Evolutionary conservation across 2,329 filamentous ascomycete species (phyloP).

Genomic region (Periconia sp.): DNA sequence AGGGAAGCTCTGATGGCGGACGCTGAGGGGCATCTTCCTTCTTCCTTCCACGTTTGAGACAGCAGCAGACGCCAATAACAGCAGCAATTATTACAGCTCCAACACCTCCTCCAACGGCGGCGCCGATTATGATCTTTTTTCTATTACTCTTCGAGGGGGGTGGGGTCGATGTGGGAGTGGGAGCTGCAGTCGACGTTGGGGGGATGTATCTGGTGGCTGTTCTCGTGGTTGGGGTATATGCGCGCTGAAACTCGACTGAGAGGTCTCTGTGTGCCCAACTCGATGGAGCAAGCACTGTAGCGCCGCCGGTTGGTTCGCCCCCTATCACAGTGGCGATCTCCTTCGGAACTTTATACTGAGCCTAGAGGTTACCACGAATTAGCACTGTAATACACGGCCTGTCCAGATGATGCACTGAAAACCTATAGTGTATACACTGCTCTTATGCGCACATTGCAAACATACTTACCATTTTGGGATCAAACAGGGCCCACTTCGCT

Average conservation of each 20-base stretch:
- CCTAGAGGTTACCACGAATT: too few species aligned
- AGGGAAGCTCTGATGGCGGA: too few species aligned
- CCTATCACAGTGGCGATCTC: constrained; percentile 54
- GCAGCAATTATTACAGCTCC: constrained; percentile 1
- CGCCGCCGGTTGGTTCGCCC: constrained; percentile 52
- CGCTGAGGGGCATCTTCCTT: too few species aligned
- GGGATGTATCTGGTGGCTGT: constrained; percentile 3
- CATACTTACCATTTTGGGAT: constrained; percentile 55
- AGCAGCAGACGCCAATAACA: constrained; percentile 1
- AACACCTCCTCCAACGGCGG: constrained; percentile 3
- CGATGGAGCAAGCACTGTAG: constrained; percentile 58
- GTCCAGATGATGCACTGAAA: too few species aligned
- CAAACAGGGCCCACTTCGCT: constrained; percentile 55
- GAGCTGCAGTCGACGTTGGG: too few species aligned
- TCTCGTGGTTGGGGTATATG: constrained; percentile 42
- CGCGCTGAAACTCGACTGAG: constrained; percentile 56
- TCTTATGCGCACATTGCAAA: too few species aligned
- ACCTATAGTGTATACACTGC: too few species aligned
- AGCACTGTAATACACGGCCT: too few species aligned
- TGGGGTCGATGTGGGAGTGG: neutral
- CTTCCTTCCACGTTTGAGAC: neutral
- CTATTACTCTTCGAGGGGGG: neutral
- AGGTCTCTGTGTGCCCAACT: constrained; percentile 58
- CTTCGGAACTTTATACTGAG: constrained; percentile 58
- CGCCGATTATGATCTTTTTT: neutral